Evolutionary conservation across 1,139 yeast genomes (phyloP).

Genomic region (Casaregolazyma suthepensis): DNA sequence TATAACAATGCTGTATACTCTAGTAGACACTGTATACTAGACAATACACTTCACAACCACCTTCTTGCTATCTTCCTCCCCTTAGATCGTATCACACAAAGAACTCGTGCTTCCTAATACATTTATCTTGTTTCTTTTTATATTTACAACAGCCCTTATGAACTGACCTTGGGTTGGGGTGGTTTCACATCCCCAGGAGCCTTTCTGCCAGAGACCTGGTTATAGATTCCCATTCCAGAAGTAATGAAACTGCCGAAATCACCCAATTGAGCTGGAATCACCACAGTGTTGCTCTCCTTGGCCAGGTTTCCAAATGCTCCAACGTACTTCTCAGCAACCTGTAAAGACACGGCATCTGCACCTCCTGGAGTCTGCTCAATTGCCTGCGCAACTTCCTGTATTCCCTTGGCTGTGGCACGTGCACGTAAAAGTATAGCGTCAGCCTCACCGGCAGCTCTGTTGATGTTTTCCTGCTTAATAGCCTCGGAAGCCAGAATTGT

Average conservation of each 20-base stretch:
- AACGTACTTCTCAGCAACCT: slow-evolving; percentile 78
- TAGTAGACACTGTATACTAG: too few relatives aligned
- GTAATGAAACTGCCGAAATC: slow-evolving; percentile 74
- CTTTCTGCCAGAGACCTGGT: slow-evolving; percentile 38
- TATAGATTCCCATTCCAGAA: slow-evolving; percentile 66
- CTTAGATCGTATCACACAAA: background rate
- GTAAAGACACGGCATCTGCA: slow-evolving; percentile 66
- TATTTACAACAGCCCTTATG: background rate
- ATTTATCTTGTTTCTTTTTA: background rate
- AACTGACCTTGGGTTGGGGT: background rate
- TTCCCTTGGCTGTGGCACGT: slow-evolving; percentile 71
- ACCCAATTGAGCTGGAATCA: slow-evolving; percentile 69
- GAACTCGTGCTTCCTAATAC: background rate
- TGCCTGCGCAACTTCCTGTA: slow-evolving; percentile 58
- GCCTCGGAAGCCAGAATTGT: slow-evolving; percentile 71
- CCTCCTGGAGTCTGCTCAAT: slow-evolving; percentile 67
- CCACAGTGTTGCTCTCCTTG: slow-evolving; percentile 71
- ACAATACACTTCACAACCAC: too few relatives aligned
- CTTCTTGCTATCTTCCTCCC: background rate
- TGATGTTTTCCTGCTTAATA: slow-evolving; percentile 52
- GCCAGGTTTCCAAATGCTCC: slow-evolving; percentile 79
- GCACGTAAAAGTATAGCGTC: slow-evolving; percentile 62
- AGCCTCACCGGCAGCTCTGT: slow-evolving; percentile 64
- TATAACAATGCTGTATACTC: too few relatives aligned
- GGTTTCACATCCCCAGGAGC: background rate